A percentile compares a stretch with the other conserved stretches of the same genome.
These are phyloP conservation scores for Viola pubescens DNA, from an alignment of 441 rosid genomes.

Conservation along the genomic window DNA sequence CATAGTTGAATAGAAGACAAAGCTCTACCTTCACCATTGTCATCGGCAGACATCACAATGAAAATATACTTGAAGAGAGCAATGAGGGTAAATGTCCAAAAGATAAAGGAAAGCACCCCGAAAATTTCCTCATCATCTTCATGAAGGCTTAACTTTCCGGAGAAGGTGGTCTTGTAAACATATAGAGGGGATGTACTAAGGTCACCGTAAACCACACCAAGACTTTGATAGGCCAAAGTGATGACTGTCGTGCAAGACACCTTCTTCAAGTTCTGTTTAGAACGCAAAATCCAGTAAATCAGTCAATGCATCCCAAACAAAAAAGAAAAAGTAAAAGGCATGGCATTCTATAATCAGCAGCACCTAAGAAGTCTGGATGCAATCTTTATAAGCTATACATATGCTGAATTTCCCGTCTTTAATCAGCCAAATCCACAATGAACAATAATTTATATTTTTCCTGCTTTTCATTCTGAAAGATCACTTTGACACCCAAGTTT, in stretches of 20 bases:
- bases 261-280: conserved; percentile 47
- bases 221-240: conserved; percentile 68
- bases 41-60: conserved; percentile 67
- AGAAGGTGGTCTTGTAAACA: conserved; percentile 65
- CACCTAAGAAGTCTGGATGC: no score
- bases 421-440: no score
- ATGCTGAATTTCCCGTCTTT: no score
- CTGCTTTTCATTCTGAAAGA: no score
- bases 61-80: conserved; percentile 56
- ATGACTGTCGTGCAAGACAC: conserved; percentile 42
- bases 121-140: conserved; percentile 67
- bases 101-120: conserved; percentile 65
- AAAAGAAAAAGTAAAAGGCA: neutral
- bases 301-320: neutral
- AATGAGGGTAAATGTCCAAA: conserved; percentile 63
- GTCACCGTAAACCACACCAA: conserved; percentile 74
- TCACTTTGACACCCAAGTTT: no score
- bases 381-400: no score
- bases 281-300: neutral
- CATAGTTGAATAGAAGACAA: neutral
- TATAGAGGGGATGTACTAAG: conserved; percentile 66
- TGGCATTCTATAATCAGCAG: no score
- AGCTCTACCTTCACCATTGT: conserved; percentile 60
- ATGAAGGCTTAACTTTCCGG: conserved; percentile 57
- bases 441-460: no score